Percentiles rank a stretch among this genome's conserved stretches.
Conservation (phyloP, 441 rosid genomes). For the Pelargonium exstipulatum region DNA sequence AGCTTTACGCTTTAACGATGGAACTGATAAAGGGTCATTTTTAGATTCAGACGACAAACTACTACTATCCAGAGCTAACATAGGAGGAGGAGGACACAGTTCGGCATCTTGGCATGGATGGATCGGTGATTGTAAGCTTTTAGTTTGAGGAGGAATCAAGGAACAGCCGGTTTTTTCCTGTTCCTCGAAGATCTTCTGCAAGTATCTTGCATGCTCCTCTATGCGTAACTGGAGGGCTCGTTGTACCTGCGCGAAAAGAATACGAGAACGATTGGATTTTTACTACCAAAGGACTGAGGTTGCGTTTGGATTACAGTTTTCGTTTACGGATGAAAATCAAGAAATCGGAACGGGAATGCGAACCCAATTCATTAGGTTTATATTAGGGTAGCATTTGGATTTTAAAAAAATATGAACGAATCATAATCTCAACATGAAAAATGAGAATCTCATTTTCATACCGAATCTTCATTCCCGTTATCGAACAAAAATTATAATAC, state of each 20-base stretch:
- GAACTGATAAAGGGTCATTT: constrained; percentile 28
- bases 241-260: constrained; percentile 44
- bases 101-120: constrained; percentile 29
- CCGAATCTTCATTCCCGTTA: too few relatives aligned
- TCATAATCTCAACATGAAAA: too few relatives aligned
- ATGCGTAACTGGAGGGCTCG: constrained; percentile 58
- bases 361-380: too few relatives aligned
- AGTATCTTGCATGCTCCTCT: constrained; percentile 75
- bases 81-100: constrained; percentile 16
- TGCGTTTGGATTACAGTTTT: too few relatives aligned
- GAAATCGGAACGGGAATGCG: neutral
- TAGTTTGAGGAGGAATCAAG: constrained; percentile 29
- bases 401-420: too few relatives aligned
- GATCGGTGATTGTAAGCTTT: constrained; percentile 28
- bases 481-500: too few relatives aligned
- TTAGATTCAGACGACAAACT: constrained; percentile 29
- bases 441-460: too few relatives aligned
- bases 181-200: constrained; percentile 74
- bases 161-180: constrained; percentile 57
- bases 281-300: neutral
- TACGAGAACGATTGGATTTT: neutral
- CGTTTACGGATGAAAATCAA: neutral
- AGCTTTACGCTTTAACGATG: constrained; percentile 35
- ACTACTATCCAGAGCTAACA: neutral
- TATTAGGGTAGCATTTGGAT: too few relatives aligned